These are phyloP conservation scores for Pseudocercospora eumusae DNA, from an alignment of 2,329 filamentous ascomycete species.

Conservation along the genomic window DNA sequence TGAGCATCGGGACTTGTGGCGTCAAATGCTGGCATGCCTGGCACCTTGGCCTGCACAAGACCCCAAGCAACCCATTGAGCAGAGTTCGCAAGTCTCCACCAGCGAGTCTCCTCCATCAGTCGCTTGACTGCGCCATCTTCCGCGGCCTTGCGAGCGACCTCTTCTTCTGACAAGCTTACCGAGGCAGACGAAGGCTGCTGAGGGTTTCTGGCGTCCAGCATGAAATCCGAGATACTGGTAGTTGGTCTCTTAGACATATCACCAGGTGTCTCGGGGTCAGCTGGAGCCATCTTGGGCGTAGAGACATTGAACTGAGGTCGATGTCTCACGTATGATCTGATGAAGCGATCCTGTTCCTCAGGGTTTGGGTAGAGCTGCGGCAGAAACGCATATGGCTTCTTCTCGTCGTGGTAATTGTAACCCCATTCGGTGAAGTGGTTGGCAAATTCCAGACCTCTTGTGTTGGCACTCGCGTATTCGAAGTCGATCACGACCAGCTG, in stretches of 20 bases:
- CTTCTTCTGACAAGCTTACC: slow-evolving; percentile 21
- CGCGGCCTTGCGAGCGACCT: slow-evolving; percentile 56
- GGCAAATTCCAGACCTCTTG: slow-evolving; percentile 84
- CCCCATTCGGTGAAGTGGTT: slow-evolving; percentile 99
- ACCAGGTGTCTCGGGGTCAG: slow-evolving; percentile 32
- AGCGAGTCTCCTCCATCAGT: slow-evolving; percentile 73
- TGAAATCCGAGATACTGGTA: slow-evolving; percentile 62
- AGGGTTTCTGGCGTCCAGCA: slow-evolving; percentile 69
- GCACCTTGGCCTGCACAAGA: slow-evolving; percentile 88
- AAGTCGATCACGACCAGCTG: slow-evolving; percentile 98
- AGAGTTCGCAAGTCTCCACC: slow-evolving; percentile 87
- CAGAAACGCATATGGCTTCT: slow-evolving; percentile 64
- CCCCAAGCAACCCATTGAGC: slow-evolving; percentile 96
- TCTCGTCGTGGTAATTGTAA: slow-evolving; percentile 88
- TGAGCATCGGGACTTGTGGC: slow-evolving; percentile 28
- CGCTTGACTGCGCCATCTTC: slow-evolving; percentile 67
- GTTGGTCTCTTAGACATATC: slow-evolving; percentile 39
- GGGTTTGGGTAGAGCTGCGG: slow-evolving; percentile 70
- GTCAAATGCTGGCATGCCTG: slow-evolving; percentile 62
- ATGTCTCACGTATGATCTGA: slow-evolving; percentile 84
- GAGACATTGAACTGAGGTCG: slow-evolving; percentile 63
- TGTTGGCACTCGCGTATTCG: slow-evolving; percentile 91
- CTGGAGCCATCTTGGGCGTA: slow-evolving; percentile 31
- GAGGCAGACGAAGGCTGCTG: slow-evolving; percentile 16
- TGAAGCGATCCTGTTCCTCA: slow-evolving; percentile 81